phyloP scores from a whole-genome alignment of 176 grass and related monocot species.

The Carex parvula region DNA sequence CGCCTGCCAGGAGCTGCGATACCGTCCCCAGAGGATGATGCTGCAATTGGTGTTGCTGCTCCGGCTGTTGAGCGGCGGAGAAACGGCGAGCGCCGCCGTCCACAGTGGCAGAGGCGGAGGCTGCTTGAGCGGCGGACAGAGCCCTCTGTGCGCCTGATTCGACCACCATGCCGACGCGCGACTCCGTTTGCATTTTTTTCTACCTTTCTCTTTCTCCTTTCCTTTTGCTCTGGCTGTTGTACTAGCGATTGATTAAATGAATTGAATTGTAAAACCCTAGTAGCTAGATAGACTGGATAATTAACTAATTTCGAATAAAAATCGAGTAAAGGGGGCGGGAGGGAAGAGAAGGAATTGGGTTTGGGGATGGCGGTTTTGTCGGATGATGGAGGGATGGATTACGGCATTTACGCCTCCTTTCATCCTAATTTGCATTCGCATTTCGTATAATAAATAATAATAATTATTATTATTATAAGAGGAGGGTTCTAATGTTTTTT shows the following conservation, averaged over 20 bases:
- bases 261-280: background rate
- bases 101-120: conserved; percentile 40
- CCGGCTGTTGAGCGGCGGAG: conserved; percentile 34
- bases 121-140: conserved; percentile 17
- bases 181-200: conserved; percentile 57
- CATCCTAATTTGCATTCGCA: too few species aligned
- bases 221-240: background rate
- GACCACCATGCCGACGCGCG: conserved; percentile 64
- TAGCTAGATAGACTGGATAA: too few species aligned
- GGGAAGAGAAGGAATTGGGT: too few species aligned
- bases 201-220: background rate
- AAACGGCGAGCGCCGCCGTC: conserved; percentile 36
- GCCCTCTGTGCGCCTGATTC: conserved; percentile 31
- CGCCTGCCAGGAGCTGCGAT: conserved; percentile 71
- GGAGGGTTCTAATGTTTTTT: too few species aligned
- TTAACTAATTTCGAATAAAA: too few species aligned
- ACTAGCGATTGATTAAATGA: background rate
- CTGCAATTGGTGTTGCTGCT: conserved; percentile 42
- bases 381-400: too few species aligned
- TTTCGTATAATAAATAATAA: too few species aligned
- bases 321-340: too few species aligned
- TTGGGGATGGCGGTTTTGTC: too few species aligned
- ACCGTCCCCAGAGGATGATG: conserved; percentile 55
- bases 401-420: too few species aligned
- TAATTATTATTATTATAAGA: too few species aligned